Evolutionary conservation across 2,329 filamentous ascomycete genomes (phyloP), one percentile per base, ranked within the genome.

Genomic region (Sordariomycetes sp.): DNA sequence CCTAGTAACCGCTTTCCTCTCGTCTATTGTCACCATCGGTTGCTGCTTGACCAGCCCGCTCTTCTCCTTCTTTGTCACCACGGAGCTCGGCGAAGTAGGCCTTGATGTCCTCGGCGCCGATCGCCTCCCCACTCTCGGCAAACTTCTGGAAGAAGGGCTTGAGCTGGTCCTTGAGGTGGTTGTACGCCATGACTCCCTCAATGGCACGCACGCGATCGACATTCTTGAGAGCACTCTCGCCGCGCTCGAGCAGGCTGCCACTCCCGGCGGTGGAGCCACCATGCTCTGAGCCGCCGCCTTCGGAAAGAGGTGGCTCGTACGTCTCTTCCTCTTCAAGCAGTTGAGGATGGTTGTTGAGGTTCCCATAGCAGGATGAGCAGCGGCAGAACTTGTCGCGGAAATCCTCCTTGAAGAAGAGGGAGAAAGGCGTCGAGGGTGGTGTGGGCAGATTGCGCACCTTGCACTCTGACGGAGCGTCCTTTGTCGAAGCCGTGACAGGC

Each of bases 171-270:
- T 93, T 92, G 39, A 98, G 72, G 49, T 94, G 83, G 49, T 96
- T 95, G 60, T 96, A 98, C 1, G 88, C 90, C 87, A 96, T 95
- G 30, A 94, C 90, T 12, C 92, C 92, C 56, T 98, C 85, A 36
- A 98, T 94, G 5, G 92, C 92, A 11, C 81, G 73, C 7, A 96
- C 90, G 3, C 92, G 83, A 53, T 98, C 92, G 37, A 98, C 80
- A 48, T 86, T 93, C 53, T 80, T 86, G 19, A 98, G 71, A 0
- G 88, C 90, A 31, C 86, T 90, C 61, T 98, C 92, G 30, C 92
- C 92, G 14, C 87, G 84, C 32, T 96, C 88, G 21, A 93, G 77
- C 3, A 98, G 68, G 42, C 83, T 92, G 30, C 84, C 84, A 21
- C 85, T 88, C 32, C 85, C 83, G 5, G 75, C 67, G 3, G 73